These are phyloP conservation scores for Lasiodiplodia citricola DNA, from an alignment of 2,329 filamentous ascomycete species.

Conservation along the genomic window DNA sequence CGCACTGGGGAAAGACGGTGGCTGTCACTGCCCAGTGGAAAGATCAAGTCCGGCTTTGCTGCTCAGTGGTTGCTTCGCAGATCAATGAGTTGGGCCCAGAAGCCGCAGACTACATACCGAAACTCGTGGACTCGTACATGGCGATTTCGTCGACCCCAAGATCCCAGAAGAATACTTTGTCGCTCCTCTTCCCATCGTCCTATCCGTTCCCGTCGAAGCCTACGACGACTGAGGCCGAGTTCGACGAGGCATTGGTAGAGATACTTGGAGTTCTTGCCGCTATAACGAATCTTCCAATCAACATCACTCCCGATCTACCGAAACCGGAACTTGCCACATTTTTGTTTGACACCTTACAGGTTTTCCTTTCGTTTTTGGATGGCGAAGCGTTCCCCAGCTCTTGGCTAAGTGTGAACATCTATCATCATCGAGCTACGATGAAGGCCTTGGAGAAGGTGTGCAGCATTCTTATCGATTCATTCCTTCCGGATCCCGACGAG, in stretches of 20 bases:
- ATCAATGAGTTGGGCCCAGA: conserved; percentile 78
- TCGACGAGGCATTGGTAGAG: conserved; percentile 88
- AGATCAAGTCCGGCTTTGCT: conserved; percentile 91
- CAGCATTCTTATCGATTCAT: conserved; percentile 77
- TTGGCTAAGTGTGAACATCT: conserved; percentile 94
- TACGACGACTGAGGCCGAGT: conserved; percentile 64
- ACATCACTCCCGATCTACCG: conserved; percentile 76
- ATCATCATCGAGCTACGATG: conserved; percentile 89
- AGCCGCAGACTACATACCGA: conserved; percentile 87
- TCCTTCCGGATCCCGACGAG: conserved; percentile 87
- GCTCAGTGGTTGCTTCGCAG: conserved; percentile 88
- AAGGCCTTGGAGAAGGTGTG: conserved; percentile 82
- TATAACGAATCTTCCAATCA: conserved; percentile 73
- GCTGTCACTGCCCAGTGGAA: conserved; percentile 84
- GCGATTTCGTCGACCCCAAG: conserved; percentile 72
- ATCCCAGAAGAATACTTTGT: conserved; percentile 66
- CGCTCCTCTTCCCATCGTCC: conserved; percentile 84
- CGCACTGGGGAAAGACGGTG: conserved; percentile 84
- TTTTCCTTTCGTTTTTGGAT: conserved; percentile 86
- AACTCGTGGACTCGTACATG: conserved; percentile 87
- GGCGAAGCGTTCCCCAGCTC: conserved; percentile 86
- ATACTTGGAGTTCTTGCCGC: conserved; percentile 86
- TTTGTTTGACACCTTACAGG: conserved; percentile 77
- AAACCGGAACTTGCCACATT: conserved; percentile 77
- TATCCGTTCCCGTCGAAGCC: conserved; percentile 86